Evolutionary conservation across 768 basidiomycete species (phyloP), one percentile per base, ranked within the genome.

Genomic region (Cystobasidium ongulense): DNA sequence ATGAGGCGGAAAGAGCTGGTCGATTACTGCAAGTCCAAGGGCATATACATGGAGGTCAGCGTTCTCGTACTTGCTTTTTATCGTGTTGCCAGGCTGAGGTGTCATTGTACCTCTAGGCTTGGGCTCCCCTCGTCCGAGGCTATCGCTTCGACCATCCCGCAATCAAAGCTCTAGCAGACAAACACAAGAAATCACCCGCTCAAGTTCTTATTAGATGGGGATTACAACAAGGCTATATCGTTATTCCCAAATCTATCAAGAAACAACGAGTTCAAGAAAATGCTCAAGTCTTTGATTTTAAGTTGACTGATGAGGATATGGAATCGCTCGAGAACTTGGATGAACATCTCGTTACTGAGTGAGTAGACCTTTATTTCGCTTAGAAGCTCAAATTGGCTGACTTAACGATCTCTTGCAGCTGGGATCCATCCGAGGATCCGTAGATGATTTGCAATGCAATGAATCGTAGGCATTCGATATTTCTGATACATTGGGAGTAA

Each of bases 141-240:
- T 82, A 86, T 80, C 84, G 87, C 57, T 89, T 91, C 81, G 78
- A 85, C 23, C 86, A 88, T 80, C 85, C 86, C 23, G 80, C 81
- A 11, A 82, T 90, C 75, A 79, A 80, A 29, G 78, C 78, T 36
- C 81, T 87, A 41, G 84, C 85, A 5, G 76, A 83, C 50, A 87
- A 86, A 79, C 87, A 89, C 78, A 78, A 80, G 43, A 89, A 79
- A 75, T 75, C 59, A 18, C 77, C 79, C 0, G 83, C 91, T 21
- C 93, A 96, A 78, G 82, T 91, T 61, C 82, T 90, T 43, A 82
- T 90, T 33, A 86, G 94, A 27, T 96, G 92, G 91, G 88, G 87
- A 13, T 81, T 92, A n/a, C 89, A 92, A 80, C 88, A 89, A 83
- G 74, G 54, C 29, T 75, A 8, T 43, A 62, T 75, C 25, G 73